Evolutionary conservation across 2,329 filamentous ascomycete species (phyloP).

Genomic region (Fusarium incarnatum): DNA sequence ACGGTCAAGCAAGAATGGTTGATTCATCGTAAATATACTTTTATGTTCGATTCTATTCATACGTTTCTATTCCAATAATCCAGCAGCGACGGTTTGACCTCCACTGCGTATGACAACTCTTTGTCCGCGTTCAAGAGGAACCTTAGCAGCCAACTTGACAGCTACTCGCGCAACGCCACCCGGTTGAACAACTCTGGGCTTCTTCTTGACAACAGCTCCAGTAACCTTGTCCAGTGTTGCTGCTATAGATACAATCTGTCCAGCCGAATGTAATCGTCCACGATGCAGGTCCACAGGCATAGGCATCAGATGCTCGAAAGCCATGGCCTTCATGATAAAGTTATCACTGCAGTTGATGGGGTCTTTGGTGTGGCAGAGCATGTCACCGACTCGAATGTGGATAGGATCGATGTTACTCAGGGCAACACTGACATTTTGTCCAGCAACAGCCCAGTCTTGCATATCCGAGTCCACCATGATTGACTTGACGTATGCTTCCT

Average conservation of each 20-base stretch:
- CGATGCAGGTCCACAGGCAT: conserved; percentile 91
- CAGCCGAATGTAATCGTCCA: conserved; percentile 83
- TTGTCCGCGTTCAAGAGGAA: conserved; percentile 83
- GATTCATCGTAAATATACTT: not conserved
- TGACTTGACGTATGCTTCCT: conserved; percentile 83
- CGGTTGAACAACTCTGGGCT: conserved; percentile 84
- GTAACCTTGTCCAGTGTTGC: conserved; percentile 83
- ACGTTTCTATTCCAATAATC: conserved; percentile 75
- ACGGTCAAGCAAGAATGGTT: not conserved
- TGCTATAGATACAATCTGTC: conserved; percentile 76
- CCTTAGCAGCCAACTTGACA: conserved; percentile 77
- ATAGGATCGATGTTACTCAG: conserved; percentile 86
- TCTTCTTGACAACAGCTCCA: conserved; percentile 82
- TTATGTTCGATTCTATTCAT: not conserved
- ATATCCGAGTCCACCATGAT: conserved; percentile 80
- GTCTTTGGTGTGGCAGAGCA: conserved; percentile 77
- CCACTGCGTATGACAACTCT: conserved; percentile 83
- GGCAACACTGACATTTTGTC: conserved; percentile 88
- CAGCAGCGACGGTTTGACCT: conserved; percentile 88
- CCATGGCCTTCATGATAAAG: conserved; percentile 86
- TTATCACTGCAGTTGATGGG: conserved; percentile 77
- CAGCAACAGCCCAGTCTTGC: conserved; percentile 90
- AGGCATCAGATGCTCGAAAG: conserved; percentile 89
- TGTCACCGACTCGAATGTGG: conserved; percentile 85
- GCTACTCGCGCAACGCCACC: conserved; percentile 80